Conservation (phyloP, 805 yeast species). For the Saccharomycopsis vini region DNA sequence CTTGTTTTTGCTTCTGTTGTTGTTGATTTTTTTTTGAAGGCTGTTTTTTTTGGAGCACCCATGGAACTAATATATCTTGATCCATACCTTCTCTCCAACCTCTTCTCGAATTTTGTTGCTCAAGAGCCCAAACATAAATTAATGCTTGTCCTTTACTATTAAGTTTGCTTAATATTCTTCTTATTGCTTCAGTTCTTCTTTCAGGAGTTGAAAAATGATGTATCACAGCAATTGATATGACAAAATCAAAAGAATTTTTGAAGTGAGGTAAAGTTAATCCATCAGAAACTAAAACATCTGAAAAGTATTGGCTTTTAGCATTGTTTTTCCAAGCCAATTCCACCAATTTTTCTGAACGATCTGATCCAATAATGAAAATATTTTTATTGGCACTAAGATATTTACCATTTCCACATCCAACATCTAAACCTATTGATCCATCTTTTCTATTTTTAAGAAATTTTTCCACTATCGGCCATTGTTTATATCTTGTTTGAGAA, state of each 20-base stretch:
- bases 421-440: slow-evolving; percentile 76
- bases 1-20: slow-evolving; percentile 22
- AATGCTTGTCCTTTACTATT: slow-evolving; percentile 57
- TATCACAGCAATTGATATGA: slow-evolving; percentile 88
- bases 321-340: slow-evolving; percentile 39
- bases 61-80: slow-evolving; percentile 91
- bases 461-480: slow-evolving; percentile 91
- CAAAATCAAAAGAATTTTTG: slow-evolving; percentile 57
- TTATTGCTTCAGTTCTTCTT: slow-evolving; percentile 69
- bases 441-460: slow-evolving; percentile 43
- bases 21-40: slow-evolving; percentile 28
- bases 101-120: slow-evolving; percentile 77
- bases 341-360: slow-evolving; percentile 61
- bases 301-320: slow-evolving; percentile 16
- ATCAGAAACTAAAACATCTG: slow-evolving; percentile 69
- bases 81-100: slow-evolving; percentile 89
- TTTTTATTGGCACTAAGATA: slow-evolving; percentile 66
- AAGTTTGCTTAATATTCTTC: slow-evolving; percentile 54
- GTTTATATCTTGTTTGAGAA: slow-evolving; percentile 86
- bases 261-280: slow-evolving; percentile 60
- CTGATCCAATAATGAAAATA: slow-evolving; percentile 64
- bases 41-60: slow-evolving; percentile 63
- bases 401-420: slow-evolving; percentile 97
- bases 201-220: slow-evolving; percentile 88
- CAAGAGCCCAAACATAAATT: slow-evolving; percentile 95